Conservation (phyloP, 139 green algal species). For the Picochlorum sp. region DNA sequence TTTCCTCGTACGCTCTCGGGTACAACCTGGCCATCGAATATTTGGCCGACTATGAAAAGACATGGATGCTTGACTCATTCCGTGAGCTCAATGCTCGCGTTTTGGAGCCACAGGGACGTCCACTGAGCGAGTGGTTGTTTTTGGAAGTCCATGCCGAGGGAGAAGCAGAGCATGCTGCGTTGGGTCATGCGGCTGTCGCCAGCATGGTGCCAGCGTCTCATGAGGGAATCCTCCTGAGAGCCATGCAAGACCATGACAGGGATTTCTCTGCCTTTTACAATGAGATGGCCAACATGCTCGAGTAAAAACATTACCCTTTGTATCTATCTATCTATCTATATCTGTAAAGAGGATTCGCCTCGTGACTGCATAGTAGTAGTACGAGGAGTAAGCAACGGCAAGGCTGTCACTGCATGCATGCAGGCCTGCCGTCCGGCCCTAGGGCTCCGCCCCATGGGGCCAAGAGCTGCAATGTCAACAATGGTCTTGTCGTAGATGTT, state of each 20-base stretch:
- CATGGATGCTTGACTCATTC: conserved; percentile 87
- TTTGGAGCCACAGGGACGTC: conserved; percentile 27
- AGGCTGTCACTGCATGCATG: too few species aligned
- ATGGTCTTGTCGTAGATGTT: too few species aligned
- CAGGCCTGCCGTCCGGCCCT: too few species aligned
- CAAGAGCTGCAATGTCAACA: too few species aligned
- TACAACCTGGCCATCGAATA: conserved; percentile 96
- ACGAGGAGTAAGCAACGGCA: too few species aligned
- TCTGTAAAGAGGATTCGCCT: background rate
- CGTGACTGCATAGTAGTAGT: too few species aligned
- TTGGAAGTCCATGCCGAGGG: conserved; percentile 83
- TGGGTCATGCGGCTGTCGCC: conserved; percentile 80
- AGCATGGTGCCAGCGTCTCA: conserved; percentile 53
- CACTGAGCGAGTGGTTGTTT: conserved; percentile 74
- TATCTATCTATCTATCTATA: background rate
- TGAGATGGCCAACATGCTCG: conserved; percentile 66
- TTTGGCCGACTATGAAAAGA: conserved; percentile 90
- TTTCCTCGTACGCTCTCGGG: conserved; percentile 78
- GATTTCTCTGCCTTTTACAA: conserved; percentile 93
- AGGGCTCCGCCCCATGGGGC: too few species aligned
- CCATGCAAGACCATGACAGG: conserved; percentile 80
- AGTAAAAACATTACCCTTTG: conserved; percentile 16
- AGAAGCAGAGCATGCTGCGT: conserved; percentile 85
- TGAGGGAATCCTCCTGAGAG: conserved; percentile 43
- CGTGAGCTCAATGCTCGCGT: conserved; percentile 50